These are phyloP conservation scores for Macrocybe gigantea DNA, from an alignment of 768 basidiomycete genomes.

Conservation along the genomic window DNA sequence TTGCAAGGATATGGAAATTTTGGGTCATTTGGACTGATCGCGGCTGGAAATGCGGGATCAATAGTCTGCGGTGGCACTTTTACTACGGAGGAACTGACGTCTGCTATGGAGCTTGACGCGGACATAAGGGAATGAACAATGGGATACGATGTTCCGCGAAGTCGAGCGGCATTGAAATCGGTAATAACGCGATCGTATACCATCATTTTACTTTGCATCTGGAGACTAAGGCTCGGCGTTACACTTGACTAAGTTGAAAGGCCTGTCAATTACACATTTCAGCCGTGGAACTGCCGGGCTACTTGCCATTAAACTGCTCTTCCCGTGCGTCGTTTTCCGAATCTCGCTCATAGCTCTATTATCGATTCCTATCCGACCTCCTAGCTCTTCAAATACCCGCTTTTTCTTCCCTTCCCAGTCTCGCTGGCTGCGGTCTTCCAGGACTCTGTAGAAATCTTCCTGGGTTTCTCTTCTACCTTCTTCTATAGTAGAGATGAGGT, in stretches of 20 bases:
- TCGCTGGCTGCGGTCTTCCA: constrained; percentile 67
- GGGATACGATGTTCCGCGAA: constrained; percentile 69
- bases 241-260: constrained; percentile 21
- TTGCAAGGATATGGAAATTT: constrained; percentile 67
- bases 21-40: constrained; percentile 57
- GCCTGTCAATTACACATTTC: background rate
- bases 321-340: constrained; percentile 58
- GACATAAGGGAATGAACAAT: constrained; percentile 68
- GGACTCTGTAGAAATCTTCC: constrained; percentile 74
- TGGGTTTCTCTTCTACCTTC: constrained; percentile 83
- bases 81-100: constrained; percentile 42
- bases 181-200: constrained; percentile 81
- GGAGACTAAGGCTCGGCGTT: constrained; percentile 55
- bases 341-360: constrained; percentile 50
- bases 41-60: constrained; percentile 24
- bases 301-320: constrained; percentile 48
- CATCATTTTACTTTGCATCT: constrained; percentile 96
- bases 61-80: background rate
- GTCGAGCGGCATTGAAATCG: constrained; percentile 69
- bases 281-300: background rate
- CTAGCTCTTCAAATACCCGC: constrained; percentile 84
- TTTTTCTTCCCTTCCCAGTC: constrained; percentile 93
- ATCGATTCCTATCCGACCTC: constrained; percentile 56
- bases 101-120: constrained; percentile 51
- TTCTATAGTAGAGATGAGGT: constrained; percentile 90